These are phyloP conservation scores for Microascus cirrosus DNA, from an alignment of 2,329 filamentous ascomycete species.

Conservation along the genomic window DNA sequence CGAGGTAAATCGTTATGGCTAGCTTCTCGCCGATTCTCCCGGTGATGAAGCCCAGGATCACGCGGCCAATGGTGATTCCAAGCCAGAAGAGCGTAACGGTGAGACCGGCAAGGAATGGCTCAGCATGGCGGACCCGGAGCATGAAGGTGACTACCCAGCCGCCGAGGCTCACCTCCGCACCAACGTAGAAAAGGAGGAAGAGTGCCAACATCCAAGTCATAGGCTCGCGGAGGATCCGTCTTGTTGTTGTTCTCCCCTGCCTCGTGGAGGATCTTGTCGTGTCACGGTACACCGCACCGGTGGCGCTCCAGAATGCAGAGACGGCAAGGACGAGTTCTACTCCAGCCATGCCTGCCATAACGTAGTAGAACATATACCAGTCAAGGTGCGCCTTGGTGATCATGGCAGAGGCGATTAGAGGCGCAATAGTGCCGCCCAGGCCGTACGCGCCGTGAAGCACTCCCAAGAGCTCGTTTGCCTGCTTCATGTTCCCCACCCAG, in stretches of 20 bases:
- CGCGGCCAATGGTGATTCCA: slow-evolving; percentile 63
- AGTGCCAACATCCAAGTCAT: slow-evolving; percentile 58
- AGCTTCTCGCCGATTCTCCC: slow-evolving; percentile 61
- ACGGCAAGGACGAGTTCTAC: slow-evolving; percentile 42
- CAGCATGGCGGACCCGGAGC: slow-evolving; percentile 62
- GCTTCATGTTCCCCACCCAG: slow-evolving; percentile 59
- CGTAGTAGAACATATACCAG: slow-evolving; percentile 63
- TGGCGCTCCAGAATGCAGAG: slow-evolving; percentile 53
- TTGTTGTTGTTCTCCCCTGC: slow-evolving; percentile 31
- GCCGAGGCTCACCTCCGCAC: slow-evolving; percentile 63
- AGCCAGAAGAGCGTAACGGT: slow-evolving; percentile 76
- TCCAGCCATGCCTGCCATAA: slow-evolving; percentile 48
- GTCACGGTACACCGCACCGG: slow-evolving; percentile 43
- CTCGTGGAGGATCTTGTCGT: slow-evolving; percentile 15
- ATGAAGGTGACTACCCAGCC: slow-evolving; percentile 85
- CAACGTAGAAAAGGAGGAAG: slow-evolving; percentile 72
- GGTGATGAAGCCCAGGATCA: slow-evolving; percentile 70
- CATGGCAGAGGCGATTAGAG: slow-evolving; percentile 62
- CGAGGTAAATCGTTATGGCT: slow-evolving; percentile 51
- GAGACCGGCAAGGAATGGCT: slow-evolving; percentile 61
- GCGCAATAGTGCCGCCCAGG: slow-evolving; percentile 56
- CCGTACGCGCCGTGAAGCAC: slow-evolving; percentile 64
- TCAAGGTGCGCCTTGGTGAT: slow-evolving; percentile 47
- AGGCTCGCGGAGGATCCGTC: slow-evolving; percentile 30
- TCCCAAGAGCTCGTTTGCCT: slow-evolving; percentile 63